These are phyloP conservation scores for Ophiostoma piceae DNA, from an alignment of 2,329 filamentous ascomycete genomes.

Conservation along the genomic window DNA sequence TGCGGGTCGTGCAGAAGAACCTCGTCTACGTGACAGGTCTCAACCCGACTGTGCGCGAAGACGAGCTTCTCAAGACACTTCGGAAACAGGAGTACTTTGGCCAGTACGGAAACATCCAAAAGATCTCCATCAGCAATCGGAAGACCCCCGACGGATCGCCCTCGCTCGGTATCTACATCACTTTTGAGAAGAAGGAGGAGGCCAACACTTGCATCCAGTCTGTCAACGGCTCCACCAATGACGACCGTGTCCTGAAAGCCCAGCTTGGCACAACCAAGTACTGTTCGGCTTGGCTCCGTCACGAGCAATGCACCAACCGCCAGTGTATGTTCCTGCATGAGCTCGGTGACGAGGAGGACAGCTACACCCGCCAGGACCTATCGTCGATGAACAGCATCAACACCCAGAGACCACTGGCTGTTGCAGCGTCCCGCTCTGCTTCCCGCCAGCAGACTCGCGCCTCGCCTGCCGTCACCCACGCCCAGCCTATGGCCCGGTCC, in stretches of 20 bases:
- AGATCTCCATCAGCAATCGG: slow-evolving; percentile 96
- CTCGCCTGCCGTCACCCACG: slow-evolving; percentile 27
- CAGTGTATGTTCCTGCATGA: slow-evolving; percentile 99
- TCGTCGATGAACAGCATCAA: slow-evolving; percentile 91
- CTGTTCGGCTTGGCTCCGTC: slow-evolving; percentile 91
- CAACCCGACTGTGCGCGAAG: slow-evolving; percentile 85
- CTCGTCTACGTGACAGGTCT: slow-evolving; percentile 96
- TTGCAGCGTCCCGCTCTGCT: slow-evolving; percentile 48
- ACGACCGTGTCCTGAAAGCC: slow-evolving; percentile 75
- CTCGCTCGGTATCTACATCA: slow-evolving; percentile 96
- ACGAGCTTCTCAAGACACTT: slow-evolving; percentile 83
- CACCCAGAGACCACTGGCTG: slow-evolving; percentile 63
- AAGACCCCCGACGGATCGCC: slow-evolving; percentile 73
- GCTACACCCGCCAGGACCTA: slow-evolving; percentile 87
- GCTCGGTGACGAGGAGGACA: slow-evolving; percentile 95
- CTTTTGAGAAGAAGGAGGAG: slow-evolving; percentile 86
- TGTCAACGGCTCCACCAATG: slow-evolving; percentile 88
- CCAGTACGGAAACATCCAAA: slow-evolving; percentile 96
- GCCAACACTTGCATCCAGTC: slow-evolving; percentile 84
- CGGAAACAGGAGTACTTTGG: slow-evolving; percentile 92
- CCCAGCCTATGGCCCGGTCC: slow-evolving; percentile 67
- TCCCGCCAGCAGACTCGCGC: slow-evolving; percentile 49
- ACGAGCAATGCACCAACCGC: slow-evolving; percentile 89
- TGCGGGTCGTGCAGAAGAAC: slow-evolving; percentile 96
- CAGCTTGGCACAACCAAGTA: slow-evolving; percentile 92